phyloP scores from a whole-genome alignment of 2,329 filamentous ascomycete genomes.

The Biscogniauxia mediterranea region DNA sequence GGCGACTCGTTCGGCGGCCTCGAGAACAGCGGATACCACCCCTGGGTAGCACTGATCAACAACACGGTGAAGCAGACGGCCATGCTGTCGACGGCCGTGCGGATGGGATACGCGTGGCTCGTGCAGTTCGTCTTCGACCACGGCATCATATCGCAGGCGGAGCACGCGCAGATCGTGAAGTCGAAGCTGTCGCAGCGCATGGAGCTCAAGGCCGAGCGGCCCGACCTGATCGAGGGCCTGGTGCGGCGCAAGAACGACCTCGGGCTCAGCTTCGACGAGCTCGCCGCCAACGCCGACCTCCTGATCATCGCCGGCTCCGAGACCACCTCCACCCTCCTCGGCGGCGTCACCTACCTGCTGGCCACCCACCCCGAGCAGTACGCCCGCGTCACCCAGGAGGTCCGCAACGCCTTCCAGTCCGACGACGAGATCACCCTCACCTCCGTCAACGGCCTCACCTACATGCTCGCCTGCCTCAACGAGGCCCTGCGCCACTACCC shows the following conservation, averaged over 20 bases:
- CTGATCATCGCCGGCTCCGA: conserved; percentile 48
- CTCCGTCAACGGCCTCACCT: conserved; percentile 34
- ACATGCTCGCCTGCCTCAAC: conserved; percentile 42
- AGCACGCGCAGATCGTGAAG: conserved; percentile 22
- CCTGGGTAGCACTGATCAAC: conserved; percentile 35
- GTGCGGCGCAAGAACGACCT: conserved; percentile 29
- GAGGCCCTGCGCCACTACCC: conserved; percentile 45
- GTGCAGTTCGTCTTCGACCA: conserved; percentile 12
- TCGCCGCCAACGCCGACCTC: conserved; percentile 26
- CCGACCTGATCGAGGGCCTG: conserved; percentile 35
- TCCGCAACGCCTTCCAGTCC: conserved; percentile 36
- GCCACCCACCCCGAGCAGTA: conserved; percentile 36
- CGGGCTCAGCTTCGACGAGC: conserved; percentile 20
- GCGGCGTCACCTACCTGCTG: conserved; percentile 39
- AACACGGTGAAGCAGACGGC: conserved; percentile 26
- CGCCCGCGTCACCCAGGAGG: conserved; percentile 37
- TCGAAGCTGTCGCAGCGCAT: conserved; percentile 30
- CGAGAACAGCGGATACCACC: conserved; percentile 33
- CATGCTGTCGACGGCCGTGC: conserved; percentile 11
- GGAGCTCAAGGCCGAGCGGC: conserved; percentile 26
- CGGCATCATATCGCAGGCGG: conserved; percentile 11
- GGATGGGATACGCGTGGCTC: conserved; percentile 14
- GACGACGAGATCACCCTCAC: conserved; percentile 40
- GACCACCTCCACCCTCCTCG: conserved; percentile 48
- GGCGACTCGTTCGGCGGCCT: conserved; percentile 41